phyloP scores from a whole-genome alignment of 192 early-diverging fungal species.

The Coemansia sp. region DNA sequence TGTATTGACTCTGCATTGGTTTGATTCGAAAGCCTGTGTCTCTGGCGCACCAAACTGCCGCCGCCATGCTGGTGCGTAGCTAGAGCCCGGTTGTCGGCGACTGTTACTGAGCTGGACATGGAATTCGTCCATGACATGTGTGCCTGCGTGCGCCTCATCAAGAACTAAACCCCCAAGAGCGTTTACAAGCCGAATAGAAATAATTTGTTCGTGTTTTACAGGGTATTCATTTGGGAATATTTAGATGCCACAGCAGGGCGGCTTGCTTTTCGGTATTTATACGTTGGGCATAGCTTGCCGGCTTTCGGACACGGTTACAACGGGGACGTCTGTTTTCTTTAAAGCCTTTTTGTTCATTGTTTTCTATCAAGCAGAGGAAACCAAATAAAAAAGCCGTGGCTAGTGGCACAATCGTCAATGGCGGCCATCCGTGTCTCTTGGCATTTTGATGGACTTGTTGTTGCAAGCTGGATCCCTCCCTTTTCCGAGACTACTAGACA shows the following conservation, averaged over 20 bases:
- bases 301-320: neutral
- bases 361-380: neutral
- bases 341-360: too few species aligned
- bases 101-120: slow-evolving; percentile 51
- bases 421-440: neutral
- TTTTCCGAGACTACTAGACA: neutral
- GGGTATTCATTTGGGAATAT: neutral
- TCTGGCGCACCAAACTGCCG: slow-evolving; percentile 14
- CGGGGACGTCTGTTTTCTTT: too few species aligned
- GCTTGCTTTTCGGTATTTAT: too few species aligned
- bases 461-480: neutral
- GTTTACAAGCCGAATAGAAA: neutral
- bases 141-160: slow-evolving; percentile 37
- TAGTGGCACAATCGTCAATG: neutral
- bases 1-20: slow-evolving; percentile 13
- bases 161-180: neutral
- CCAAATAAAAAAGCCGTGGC: neutral
- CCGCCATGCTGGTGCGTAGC: slow-evolving; percentile 5
- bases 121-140: slow-evolving; percentile 52
- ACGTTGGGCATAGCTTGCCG: too few species aligned
- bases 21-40: slow-evolving; percentile 2
- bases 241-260: neutral
- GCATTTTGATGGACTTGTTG: neutral
- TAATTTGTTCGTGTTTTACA: neutral
- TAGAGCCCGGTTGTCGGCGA: slow-evolving; percentile 20